Evolutionary conservation across 2,329 filamentous ascomycete species (phyloP).

Genomic region (Trichoderma citrinoviride): DNA sequence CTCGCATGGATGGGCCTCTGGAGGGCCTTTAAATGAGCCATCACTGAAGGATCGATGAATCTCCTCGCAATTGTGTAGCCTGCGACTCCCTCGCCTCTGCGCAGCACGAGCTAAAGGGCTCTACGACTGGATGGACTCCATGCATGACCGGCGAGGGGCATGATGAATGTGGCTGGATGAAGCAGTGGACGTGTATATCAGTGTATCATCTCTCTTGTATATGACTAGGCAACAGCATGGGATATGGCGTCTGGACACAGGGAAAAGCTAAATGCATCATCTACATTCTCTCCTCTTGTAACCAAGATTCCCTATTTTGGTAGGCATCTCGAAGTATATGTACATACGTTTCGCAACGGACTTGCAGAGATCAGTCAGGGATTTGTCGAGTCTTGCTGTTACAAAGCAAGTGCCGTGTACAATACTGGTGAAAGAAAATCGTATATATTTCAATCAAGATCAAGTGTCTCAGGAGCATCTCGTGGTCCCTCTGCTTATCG

Average conservation of each 20-base stretch:
- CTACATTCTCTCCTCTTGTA: no score
- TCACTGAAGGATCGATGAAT: neutral
- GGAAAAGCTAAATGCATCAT: neutral
- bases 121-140: neutral
- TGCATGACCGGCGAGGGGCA: neutral
- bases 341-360: no score
- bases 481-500: no score
- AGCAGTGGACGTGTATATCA: neutral
- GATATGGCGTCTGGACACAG: neutral
- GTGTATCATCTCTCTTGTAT: conserved; percentile 1
- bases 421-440: no score
- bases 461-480: no score
- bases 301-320: no score
- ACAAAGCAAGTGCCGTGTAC: no score
- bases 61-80: no score
- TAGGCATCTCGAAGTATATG: no score
- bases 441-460: no score
- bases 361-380: no score
- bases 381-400: no score
- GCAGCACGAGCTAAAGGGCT: neutral
- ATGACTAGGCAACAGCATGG: neutral
- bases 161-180: neutral
- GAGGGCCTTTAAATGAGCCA: conserved; percentile 56
- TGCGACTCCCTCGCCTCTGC: neutral
- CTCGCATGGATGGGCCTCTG: conserved; percentile 70